Evolutionary conservation across 2,329 filamentous ascomycete genomes (phyloP), one percentile per base, ranked within the genome.

Genomic region (Mariannaea sp.): DNA sequence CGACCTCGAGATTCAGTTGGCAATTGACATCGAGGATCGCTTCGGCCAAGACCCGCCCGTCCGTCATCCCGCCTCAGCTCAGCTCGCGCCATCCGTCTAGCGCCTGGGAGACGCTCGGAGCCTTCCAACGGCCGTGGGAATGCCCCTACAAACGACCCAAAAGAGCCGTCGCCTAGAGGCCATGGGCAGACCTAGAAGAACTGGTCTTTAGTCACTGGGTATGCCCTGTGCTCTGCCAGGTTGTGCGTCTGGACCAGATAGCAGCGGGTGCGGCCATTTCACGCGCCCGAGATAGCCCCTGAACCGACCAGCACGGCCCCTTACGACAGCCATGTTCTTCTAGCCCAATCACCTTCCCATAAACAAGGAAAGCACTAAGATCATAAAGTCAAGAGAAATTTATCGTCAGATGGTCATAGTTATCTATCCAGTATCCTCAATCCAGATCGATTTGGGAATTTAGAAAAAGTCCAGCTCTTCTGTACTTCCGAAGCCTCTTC

Each of bases 51-150:
- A 48, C 51, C 49, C 36, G 33, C 49, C 49, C 49, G 49, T 40
- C 43, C 44, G 50, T 30, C 29, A 17, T 52, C 43, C 50, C 49
- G 49, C 39, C 49, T 32, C 43, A 53, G 38, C 50, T 53, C 17
- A 49, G 44, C 59, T 62, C 53, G 61, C 61, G 55, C 61, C 61
- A 64, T 62, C 35, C 36, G 22, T 30, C 39, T 53, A 49, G 50
- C 43, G 49, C 42, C 45, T 12, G 29, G 26, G 45, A 41, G 33
- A 17, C 12, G 17, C 26, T 45, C 20, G 20, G 26, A 33, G 43
- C 35, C 57, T 55, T 58, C 50, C 50, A 53, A 27, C 24, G 29
- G 53, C 46, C 58, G 47, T 45, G 49, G 44, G 49, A 24, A 51
- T 33, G 50, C 33, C 61, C 55, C 49, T 50, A 35, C 45, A 59